Evolutionary conservation across 2,329 filamentous ascomycete genomes (phyloP).

Genomic region (Waltergamsia citrina): DNA sequence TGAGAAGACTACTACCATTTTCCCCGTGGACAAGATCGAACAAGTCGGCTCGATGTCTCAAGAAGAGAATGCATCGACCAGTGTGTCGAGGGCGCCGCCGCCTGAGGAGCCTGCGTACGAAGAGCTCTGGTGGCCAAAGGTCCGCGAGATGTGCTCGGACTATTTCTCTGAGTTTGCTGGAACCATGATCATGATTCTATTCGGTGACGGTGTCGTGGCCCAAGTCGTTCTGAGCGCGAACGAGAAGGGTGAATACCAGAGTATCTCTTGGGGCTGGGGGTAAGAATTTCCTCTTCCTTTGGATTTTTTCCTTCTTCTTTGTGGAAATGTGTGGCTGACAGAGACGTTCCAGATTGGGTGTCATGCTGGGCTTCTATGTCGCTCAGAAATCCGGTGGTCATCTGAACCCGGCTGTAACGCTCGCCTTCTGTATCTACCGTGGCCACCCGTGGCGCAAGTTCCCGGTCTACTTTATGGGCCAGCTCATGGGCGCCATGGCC

Average conservation of each 20-base stretch:
- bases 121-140: conserved; percentile 36
- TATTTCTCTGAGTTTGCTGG: conserved; percentile 60
- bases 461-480: conserved; percentile 56
- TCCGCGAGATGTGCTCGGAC: conserved; percentile 42
- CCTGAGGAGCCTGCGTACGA: conserved; percentile 14
- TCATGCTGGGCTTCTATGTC: conserved; percentile 63
- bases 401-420: conserved; percentile 62
- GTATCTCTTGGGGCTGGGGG: conserved; percentile 41
- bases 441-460: conserved; percentile 61
- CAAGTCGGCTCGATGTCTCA: conserved; percentile 14
- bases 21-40: conserved; percentile 17
- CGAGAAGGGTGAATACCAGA: conserved; percentile 37
- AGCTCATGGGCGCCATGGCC: conserved; percentile 57
- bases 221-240: conserved; percentile 52
- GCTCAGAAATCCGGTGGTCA: conserved; percentile 56
- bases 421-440: conserved; percentile 60
- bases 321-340: not conserved
- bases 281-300: conserved; percentile 16
- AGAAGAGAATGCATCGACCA: conserved; percentile 4
- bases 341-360: conserved; percentile 47
- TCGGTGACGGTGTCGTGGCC: conserved; percentile 62
- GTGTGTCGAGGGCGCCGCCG: not conserved
- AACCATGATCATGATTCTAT: conserved; percentile 58
- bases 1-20: conserved; percentile 14
- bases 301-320: not conserved